A percentile compares a stretch with the other conserved stretches of the same genome.
phyloP scores from a whole-genome alignment of 2,329 filamentous ascomycete species.

The Alternaria viburni region DNA sequence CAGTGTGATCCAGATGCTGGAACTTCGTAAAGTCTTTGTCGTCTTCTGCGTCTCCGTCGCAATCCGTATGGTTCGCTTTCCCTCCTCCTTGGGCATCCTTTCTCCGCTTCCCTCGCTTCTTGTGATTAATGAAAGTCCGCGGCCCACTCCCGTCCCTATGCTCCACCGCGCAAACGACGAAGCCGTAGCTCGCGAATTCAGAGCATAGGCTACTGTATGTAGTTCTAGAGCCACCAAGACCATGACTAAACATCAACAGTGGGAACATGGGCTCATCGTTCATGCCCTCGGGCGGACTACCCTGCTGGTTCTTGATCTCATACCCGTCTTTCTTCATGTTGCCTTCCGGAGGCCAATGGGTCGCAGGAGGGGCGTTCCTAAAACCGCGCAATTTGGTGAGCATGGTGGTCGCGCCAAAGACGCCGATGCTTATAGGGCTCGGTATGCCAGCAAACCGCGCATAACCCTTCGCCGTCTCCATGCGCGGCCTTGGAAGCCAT shows the following conservation, averaged over 20 bases:
- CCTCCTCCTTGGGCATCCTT: conserved; percentile 27
- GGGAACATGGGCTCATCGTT: conserved; percentile 60
- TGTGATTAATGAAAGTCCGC: conserved; percentile 66
- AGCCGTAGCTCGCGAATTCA: conserved; percentile 70
- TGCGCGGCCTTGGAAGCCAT: conserved; percentile 67
- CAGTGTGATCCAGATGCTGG: conserved; percentile 46
- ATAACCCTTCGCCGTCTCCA: conserved; percentile 65
- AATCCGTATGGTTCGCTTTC: conserved; percentile 5
- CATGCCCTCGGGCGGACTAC: conserved; percentile 45
- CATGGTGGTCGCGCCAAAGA: conserved; percentile 64
- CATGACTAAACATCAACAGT: conserved; percentile 70
- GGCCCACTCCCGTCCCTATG: conserved; percentile 70
- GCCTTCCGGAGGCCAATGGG: conserved; percentile 59
- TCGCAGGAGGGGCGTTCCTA: conserved; percentile 64
- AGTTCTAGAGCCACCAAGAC: conserved; percentile 67
- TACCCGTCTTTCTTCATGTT: conserved; percentile 47
- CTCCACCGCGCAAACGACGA: conserved; percentile 69
- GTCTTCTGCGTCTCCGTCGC: conserved; percentile 9
- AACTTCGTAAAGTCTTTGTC: conserved; percentile 32
- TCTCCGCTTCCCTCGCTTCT: conserved; percentile 36
- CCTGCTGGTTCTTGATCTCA: conserved; percentile 51
- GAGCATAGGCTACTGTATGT: conserved; percentile 69
- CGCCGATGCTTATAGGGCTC: conserved; percentile 54
- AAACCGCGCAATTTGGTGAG: conserved; percentile 71
- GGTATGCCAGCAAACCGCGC: conserved; percentile 65